Evolutionary conservation across 2,329 filamentous ascomycete genomes (phyloP).

Genomic region (Trichoderma gracile): DNA sequence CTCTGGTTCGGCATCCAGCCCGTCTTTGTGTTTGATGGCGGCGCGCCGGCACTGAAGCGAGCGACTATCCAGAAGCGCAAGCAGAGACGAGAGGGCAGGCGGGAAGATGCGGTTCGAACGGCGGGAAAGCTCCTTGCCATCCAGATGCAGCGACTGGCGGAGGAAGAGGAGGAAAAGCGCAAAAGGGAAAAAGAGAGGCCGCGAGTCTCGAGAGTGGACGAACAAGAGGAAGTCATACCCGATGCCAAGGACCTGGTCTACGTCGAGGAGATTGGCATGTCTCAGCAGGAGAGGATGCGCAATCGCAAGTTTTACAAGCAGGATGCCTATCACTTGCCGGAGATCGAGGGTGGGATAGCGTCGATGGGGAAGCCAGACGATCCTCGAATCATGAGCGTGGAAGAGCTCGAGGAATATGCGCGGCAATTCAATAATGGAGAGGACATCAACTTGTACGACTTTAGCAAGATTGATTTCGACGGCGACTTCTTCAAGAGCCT

Average conservation of each 20-base stretch:
- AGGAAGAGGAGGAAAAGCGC: conserved; percentile 75
- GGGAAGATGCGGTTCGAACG: conserved; percentile 90
- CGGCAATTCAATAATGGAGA: conserved; percentile 89
- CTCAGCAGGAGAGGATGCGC: conserved; percentile 69
- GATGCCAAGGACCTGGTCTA: conserved; percentile 74
- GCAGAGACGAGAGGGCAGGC: conserved; percentile 76
- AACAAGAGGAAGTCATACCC: conserved; percentile 61
- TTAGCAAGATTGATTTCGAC: conserved; percentile 98
- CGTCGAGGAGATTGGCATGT: conserved; percentile 85
- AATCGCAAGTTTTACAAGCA: conserved; percentile 83
- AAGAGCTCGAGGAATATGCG: conserved; percentile 92
- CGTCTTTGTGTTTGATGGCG: conserved; percentile 97
- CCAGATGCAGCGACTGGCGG: conserved; percentile 88
- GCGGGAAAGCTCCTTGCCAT: conserved; percentile 89
- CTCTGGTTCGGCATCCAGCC: conserved; percentile 95
- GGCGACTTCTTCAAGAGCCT: conserved; percentile 92
- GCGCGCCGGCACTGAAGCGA: conserved; percentile 85
- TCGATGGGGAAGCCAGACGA: conserved; percentile 90
- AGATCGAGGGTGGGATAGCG: conserved; percentile 74
- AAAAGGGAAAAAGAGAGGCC: conserved; percentile 50
- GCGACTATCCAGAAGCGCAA: conserved; percentile 83
- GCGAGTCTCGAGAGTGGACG: conserved; percentile 40
- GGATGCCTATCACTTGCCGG: conserved; percentile 93
- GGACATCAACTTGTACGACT: conserved; percentile 90
- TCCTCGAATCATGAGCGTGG: conserved; percentile 92